Conservation (phyloP, 495 filamentous ascomycete species). For the Talaromyces trachyspermus region DNA sequence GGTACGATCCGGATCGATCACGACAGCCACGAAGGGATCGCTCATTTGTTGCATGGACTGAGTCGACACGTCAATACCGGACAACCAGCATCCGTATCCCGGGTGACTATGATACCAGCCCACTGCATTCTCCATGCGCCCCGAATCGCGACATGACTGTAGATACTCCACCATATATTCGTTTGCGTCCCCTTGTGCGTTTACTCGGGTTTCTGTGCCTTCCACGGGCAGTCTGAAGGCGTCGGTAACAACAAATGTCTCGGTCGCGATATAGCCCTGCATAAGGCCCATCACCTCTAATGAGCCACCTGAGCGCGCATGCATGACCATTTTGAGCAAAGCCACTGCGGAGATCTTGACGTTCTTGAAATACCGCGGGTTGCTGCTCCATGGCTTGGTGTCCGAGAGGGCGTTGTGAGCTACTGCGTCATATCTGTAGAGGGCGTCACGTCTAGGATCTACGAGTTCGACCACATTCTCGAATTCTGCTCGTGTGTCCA, state of each 20-base stretch:
- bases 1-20: slow-evolving; percentile 95
- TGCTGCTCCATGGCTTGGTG: slow-evolving; percentile 69
- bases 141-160: slow-evolving; percentile 60
- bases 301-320: slow-evolving; percentile 84
- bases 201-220: slow-evolving; percentile 95
- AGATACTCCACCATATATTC: slow-evolving; percentile 93
- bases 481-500: slow-evolving; percentile 54
- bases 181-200: slow-evolving; percentile 89
- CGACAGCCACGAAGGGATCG: slow-evolving; percentile 92
- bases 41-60: slow-evolving; percentile 78
- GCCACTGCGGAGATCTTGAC: slow-evolving; percentile 91
- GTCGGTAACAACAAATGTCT: slow-evolving; percentile 89
- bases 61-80: slow-evolving; percentile 89
- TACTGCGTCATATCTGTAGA: slow-evolving; percentile 70
- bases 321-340: slow-evolving; percentile 98
- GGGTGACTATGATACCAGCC: slow-evolving; percentile 99
- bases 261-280: slow-evolving; percentile 80
- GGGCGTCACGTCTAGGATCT: slow-evolving; percentile 78
- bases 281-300: slow-evolving; percentile 98
- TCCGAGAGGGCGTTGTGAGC: slow-evolving; percentile 52
- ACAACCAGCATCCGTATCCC: slow-evolving; percentile 97
- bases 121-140: slow-evolving; percentile 82
- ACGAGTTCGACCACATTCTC: slow-evolving; percentile 80
- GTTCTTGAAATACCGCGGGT: slow-evolving; percentile 85
- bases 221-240: slow-evolving; percentile 92